Evolutionary conservation across 1,284 basidiomycete species (phyloP), one percentile per base, ranked within the genome.

Genomic region (Ceratobasidium sp.): DNA sequence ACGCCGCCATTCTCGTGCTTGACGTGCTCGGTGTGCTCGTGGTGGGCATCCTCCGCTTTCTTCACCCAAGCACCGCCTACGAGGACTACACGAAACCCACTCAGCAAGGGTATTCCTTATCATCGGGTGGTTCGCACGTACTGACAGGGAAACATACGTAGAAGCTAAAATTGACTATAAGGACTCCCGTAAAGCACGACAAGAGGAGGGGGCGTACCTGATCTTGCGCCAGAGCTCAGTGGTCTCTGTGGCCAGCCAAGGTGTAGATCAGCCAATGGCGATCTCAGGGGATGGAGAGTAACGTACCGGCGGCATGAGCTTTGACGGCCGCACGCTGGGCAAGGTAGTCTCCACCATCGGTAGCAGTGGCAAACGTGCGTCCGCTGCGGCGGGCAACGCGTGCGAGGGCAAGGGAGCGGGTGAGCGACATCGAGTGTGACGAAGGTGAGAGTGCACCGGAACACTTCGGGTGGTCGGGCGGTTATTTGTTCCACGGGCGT

Each of bases 211-310:
- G 30, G 20, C 16, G 65, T 80, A 94, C 93, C 93, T 94, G 83
- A 96, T 93, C 87, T 92, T 94, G 82, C 94, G 90, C 94, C 94
- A 96, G 80, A 95, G 89, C 69, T 93, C 88, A 59, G 92, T 87
- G 48, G 93, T 92, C 80, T 91, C 93, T 95, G 82, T 27, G 2
- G 10, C 78, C 73, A 67, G 38, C 69, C 81, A 71, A 38, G 20
- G 48, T 20, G 79, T 52, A 73, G 52, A 64, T 78, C 60, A 80
- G 66, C 69, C 50, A 73, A 66, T 50, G 27, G 67, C 59, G 35
- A 12, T 44, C 46, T 41, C 10, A 16, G 62, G 35, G 16, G 38
- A 79, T 62, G 67, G 73, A 67, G 35, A 48, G 55, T 80, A 79
- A 69, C 87, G 80, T 82, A 93, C 93, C 88, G 81, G 86, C 87